These are phyloP conservation scores for Thozetella sp. DNA, from an alignment of 495 filamentous ascomycete genomes.

Conservation along the genomic window DNA sequence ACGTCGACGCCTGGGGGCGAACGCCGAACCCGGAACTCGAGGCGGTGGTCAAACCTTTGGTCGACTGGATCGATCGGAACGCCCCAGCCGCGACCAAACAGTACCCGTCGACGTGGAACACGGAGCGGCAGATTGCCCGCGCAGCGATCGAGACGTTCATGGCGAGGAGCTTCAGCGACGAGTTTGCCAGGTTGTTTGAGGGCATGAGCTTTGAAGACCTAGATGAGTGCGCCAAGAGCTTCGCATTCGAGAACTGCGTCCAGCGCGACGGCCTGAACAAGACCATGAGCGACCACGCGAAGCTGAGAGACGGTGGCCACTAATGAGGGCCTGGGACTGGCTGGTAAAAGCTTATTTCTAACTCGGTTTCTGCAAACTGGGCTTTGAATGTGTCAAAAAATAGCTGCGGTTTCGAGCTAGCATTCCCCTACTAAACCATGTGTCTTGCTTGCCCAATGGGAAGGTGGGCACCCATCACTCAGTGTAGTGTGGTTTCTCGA, in stretches of 20 bases:
- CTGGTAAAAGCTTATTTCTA: no score
- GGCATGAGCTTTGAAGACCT: constrained; percentile 50
- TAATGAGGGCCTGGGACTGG: no score
- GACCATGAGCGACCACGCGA: constrained; percentile 31
- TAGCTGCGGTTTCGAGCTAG: no score
- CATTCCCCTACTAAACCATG: no score
- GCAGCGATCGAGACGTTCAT: constrained; percentile 50
- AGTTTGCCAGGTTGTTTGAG: constrained; percentile 56
- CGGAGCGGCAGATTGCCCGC: constrained; percentile 52
- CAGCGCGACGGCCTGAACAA: constrained; percentile 53
- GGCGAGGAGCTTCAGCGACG: constrained; percentile 45
- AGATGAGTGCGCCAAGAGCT: constrained; percentile 54
- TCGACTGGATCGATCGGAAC: constrained; percentile 4
- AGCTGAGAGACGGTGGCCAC: background rate
- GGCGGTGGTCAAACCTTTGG: background rate
- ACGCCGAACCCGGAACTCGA: constrained; percentile 5
- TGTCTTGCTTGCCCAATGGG: no score
- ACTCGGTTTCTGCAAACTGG: no score
- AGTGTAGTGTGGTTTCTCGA: no score
- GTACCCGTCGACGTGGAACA: constrained; percentile 56
- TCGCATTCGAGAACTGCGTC: constrained; percentile 56
- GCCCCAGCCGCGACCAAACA: constrained; percentile 16
- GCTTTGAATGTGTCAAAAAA: no score
- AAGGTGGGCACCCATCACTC: no score
- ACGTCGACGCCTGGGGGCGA: constrained; percentile 54